Conservation (phyloP, 345 rosid species). For the Gossypium australe region DNA sequence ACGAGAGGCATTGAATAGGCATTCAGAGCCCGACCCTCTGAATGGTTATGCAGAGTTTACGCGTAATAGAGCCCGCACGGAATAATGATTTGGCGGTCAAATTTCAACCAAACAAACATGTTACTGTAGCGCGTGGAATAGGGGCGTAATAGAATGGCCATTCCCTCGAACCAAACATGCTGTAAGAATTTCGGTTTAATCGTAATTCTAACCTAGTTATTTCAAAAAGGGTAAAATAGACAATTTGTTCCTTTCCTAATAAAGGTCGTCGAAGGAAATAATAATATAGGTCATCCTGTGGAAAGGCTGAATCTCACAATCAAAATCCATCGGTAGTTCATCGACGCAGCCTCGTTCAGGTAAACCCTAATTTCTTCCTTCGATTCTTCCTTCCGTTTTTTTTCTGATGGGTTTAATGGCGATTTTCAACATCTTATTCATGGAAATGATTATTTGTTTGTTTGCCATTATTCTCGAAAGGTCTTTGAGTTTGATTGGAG, state of each 20-base stretch:
- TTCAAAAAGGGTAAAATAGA: background rate
- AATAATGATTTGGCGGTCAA: no score
- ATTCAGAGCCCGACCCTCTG: no score
- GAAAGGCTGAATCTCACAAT: background rate
- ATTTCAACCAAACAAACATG: no score
- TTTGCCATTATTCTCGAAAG: background rate
- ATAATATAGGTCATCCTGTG: background rate
- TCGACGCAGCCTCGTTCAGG: conserved; percentile 12
- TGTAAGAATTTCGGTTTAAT: background rate
- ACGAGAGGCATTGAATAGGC: no score
- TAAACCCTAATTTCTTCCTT: conserved; percentile 15
- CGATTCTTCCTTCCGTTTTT: background rate
- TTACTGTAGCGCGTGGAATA: no score
- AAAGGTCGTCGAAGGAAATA: background rate
- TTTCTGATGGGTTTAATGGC: background rate
- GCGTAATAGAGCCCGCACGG: no score
- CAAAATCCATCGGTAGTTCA: background rate
- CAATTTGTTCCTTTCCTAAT: background rate
- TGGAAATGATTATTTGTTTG: background rate
- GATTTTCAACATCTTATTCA: background rate
- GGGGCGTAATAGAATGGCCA: no score
- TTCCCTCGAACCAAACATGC: no score
- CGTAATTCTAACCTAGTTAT: background rate
- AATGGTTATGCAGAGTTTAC: no score
- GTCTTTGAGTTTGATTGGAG: background rate